phyloP scores from a whole-genome alignment of 192 early-diverging fungal species.

The Coemansia javaensis region DNA sequence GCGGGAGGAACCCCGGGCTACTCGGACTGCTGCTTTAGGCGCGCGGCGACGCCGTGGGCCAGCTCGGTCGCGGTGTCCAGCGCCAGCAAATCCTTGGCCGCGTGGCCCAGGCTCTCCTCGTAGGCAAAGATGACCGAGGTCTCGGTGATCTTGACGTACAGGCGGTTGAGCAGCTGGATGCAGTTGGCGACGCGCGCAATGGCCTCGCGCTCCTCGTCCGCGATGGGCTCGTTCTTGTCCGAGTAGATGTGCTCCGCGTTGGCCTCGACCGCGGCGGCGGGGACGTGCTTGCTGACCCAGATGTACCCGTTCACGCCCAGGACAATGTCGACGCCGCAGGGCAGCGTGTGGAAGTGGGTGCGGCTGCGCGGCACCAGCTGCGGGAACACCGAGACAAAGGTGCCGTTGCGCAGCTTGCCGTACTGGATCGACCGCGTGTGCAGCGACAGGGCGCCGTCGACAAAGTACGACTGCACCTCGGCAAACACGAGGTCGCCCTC shows the following conservation, averaged over 20 bases:
- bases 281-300: slow-evolving; percentile 81
- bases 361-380: slow-evolving; percentile 86
- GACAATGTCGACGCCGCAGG: slow-evolving; percentile 89
- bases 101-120: slow-evolving; percentile 67
- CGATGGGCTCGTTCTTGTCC: slow-evolving; percentile 82
- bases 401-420: slow-evolving; percentile 79
- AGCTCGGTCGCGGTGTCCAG: slow-evolving; percentile 44
- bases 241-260: slow-evolving; percentile 82
- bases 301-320: slow-evolving; percentile 96
- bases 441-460: slow-evolving; percentile 79
- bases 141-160: slow-evolving; percentile 82
- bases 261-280: slow-evolving; percentile 59
- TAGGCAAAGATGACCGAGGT: slow-evolving; percentile 86
- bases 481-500: slow-evolving; percentile 95
- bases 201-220: slow-evolving; percentile 62
- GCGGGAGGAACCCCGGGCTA: too few relatives aligned
- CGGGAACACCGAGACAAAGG: slow-evolving; percentile 82
- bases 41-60: slow-evolving; percentile 29
- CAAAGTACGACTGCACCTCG: slow-evolving; percentile 80
- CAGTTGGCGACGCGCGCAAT: slow-evolving; percentile 91
- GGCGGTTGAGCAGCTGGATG: slow-evolving; percentile 71
- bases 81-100: slow-evolving; percentile 62
- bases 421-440: slow-evolving; percentile 90
- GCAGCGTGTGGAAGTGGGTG: slow-evolving; percentile 89
- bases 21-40: slow-evolving; percentile 23